Conservation (phyloP, 2,329 filamentous ascomycete species). For the Emmonsiellopsis sp. region DNA sequence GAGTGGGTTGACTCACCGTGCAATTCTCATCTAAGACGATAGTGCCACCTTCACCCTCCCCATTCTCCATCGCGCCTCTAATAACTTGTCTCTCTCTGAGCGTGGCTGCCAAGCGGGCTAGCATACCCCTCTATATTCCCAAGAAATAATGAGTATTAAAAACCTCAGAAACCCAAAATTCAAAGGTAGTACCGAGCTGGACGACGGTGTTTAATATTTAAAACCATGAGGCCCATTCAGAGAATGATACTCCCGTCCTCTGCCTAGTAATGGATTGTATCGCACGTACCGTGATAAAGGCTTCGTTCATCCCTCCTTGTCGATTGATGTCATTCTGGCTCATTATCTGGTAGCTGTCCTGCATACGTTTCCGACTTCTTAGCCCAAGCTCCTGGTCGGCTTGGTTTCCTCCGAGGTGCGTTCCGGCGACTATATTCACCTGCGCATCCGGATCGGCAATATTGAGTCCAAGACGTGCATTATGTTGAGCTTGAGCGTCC, state of each 20-base stretch:
- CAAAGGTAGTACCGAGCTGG: not conserved
- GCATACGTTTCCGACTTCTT: slow-evolving; percentile 48
- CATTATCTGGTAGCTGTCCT: slow-evolving; percentile 52
- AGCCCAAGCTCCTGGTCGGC: slow-evolving; percentile 35
- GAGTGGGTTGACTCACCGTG: slow-evolving; percentile 22
- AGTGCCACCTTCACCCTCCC: slow-evolving; percentile 19
- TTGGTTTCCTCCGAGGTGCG: slow-evolving; percentile 16
- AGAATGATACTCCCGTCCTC: slow-evolving; percentile 14
- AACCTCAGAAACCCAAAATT: not conserved
- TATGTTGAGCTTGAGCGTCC: slow-evolving; percentile 47
- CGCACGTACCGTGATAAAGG: slow-evolving; percentile 44
- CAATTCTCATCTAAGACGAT: slow-evolving; percentile 38
- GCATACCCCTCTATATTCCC: slow-evolving; percentile 35
- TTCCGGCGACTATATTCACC: slow-evolving; percentile 24
- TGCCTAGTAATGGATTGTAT: slow-evolving; percentile 14
- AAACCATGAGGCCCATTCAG: slow-evolving; percentile 15
- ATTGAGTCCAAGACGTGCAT: slow-evolving; percentile 49
- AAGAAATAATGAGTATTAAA: slow-evolving; percentile 11
- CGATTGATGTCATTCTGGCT: slow-evolving; percentile 53
- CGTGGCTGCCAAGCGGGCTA: slow-evolving; percentile 34
- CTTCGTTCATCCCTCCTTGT: slow-evolving; percentile 48
- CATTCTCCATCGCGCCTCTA: slow-evolving; percentile 12
- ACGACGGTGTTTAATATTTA: slow-evolving; percentile 1
- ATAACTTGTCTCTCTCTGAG: slow-evolving; percentile 28
- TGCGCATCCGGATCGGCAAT: slow-evolving; percentile 40